Evolutionary conservation across 208 protist genomes (phyloP).

Genomic region (Angomonas ambiguus): DNA sequence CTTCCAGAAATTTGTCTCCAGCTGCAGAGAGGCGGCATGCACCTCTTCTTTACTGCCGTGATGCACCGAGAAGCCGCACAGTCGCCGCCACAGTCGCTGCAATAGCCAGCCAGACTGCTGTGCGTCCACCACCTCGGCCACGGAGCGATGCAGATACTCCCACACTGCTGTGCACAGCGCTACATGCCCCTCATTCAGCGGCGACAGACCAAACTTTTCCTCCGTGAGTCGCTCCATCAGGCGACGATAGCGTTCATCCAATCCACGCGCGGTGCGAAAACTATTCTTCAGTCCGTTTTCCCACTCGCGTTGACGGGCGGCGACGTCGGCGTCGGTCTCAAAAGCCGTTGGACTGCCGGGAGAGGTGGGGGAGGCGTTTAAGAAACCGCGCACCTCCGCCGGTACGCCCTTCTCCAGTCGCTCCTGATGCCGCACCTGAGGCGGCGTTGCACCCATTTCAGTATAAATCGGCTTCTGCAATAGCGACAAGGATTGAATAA

Average conservation of each 20-base stretch:
- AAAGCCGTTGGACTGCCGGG: neutral
- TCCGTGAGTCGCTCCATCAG: neutral
- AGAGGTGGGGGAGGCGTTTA: conserved; percentile 8
- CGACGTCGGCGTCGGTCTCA: neutral
- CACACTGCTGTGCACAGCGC: neutral
- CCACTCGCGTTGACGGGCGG: neutral
- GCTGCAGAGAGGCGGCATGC: too few relatives aligned
- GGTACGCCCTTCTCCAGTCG: conserved; percentile 62
- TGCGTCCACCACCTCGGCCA: too few relatives aligned
- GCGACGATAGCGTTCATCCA: neutral
- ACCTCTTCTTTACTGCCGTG: neutral
- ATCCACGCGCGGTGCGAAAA: neutral
- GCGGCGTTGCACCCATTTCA: conserved; percentile 69
- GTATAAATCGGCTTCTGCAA: conserved; percentile 82
- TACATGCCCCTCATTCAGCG: neutral
- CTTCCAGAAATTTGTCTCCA: neutral
- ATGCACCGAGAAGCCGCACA: neutral
- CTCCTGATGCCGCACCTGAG: conserved; percentile 69
- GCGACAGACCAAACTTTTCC: neutral
- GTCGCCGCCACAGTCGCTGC: neutral
- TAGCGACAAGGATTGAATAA: conserved; percentile 58
- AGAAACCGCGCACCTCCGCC: conserved; percentile 17
- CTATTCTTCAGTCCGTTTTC: neutral
- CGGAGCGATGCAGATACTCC: neutral
- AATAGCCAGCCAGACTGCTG: too few relatives aligned